Base-by-base conservation (phyloP, 441 rosid genomes). In the Kokia cookei region DNA sequence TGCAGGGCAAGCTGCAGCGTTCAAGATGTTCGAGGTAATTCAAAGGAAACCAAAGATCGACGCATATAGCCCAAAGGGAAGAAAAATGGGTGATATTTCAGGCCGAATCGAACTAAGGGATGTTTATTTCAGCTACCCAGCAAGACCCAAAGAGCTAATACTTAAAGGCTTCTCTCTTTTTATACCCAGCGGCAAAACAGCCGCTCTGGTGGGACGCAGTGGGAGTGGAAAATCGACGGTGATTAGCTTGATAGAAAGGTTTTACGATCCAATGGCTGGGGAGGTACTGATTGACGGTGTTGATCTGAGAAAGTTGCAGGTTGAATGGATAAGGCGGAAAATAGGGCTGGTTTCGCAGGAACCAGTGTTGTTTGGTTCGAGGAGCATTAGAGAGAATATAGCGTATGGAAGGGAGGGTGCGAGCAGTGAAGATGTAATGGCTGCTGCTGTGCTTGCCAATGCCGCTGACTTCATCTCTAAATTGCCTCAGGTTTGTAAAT, bases 271-370 rank as follows among this genome's bases (percentile, higher is more conserved):
- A 7, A 83, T 75, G 17, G 78, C 86, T 19, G 96, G 96, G 48
- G 85, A 86, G 78, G 86, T 92, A 19, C 83, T 89, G 15, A 83
- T 91, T n/a, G 97, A 92, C 75, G 94, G 93, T 10, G 55, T 82
- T 2, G 82, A 88, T 73, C 75, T 91, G 11, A 88, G 85, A 76
- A 85, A 86, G 76, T 87, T 89, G 60, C 90, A 86, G 63, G 84
- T 93, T 2, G 87, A 75, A 63, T 93, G 96, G 96, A 93, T 91
- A 37, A 83, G 97, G 77, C 77, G 73, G 69, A 87, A 85, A 71
- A 89, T 92, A 4, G 97, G 98, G 22, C 89, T 94, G 53, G 97
- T 93, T 66, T 88, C 93, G 69, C 98, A 93, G 76, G 98, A 93
- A 80, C 94, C 96, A 2, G 92, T 85, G 35, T 32, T 93, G 76